Evolutionary conservation across 371 early-diverging fungal species (phyloP), one percentile per base, ranked within the genome.

Genomic region (Mortierella sp.): DNA sequence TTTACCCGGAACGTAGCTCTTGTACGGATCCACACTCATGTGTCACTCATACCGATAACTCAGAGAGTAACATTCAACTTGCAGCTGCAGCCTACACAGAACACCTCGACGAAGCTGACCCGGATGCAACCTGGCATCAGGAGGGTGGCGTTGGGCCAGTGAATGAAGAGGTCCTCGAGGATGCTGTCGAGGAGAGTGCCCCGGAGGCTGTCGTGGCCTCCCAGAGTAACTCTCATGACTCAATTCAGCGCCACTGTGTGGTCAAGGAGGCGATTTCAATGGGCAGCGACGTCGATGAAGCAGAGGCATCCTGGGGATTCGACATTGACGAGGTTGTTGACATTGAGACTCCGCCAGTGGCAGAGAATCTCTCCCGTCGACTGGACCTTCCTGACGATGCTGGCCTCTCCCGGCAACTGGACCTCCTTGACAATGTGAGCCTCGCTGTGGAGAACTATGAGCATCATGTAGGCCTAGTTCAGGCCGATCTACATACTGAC

Each of bases 241-340:
- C 37, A 2, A 7, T 0, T 1, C 4, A 7, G 43, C 43, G n/a
- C 6, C 7, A 21, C 8, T 6, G 43, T n/a, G 15, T 17, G 21
- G 6, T 8, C 19, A 34, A 32, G 28, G 39, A 21, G 14, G 32
- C n/a, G 0, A 14, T 27, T 17, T 28, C 31, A 17, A 42, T 24
- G 7, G 56, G 32, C 17, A 31, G 51, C 17, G 71, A 64, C 6
- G 37, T 1, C 14, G 37, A 15, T 0, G 56, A 62, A 4, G 51
- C 56, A 2, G 76, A 64, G 37, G 43, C 60, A 6, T 63, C 76
- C 1, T 75, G 76, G 76, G 70, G 76, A 9, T 69, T 69, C 52
- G 65, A 69, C 32, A 60, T 54, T 47, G 65, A 60, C 7, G 61
- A 44, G 9, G 55, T 55, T 26, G 15, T 67, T 43, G 60, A 56